Evolutionary conservation across 768 basidiomycete species (phyloP), one percentile per base, ranked within the genome.

Genomic region (Calocera cornea): DNA sequence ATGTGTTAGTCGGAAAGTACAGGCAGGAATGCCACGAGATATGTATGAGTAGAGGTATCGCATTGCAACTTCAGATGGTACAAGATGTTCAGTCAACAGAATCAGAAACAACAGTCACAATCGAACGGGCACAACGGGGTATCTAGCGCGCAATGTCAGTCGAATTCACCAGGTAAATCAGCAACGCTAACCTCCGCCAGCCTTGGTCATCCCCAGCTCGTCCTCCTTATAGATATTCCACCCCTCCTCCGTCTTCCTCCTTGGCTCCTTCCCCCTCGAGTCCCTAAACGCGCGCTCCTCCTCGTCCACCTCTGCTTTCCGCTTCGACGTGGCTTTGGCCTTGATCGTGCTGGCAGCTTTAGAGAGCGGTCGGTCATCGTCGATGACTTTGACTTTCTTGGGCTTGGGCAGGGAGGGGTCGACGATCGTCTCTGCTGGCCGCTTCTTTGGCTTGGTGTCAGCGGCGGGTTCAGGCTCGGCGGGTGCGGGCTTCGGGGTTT

Each of bases 91-190:
- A 41, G 40, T 10, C 44, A 17, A 47, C 36, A 19, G 16, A 17
- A 31, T 33, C 22, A 60, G 54, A 60, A 60, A 91, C 92, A 93
- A 72, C 92, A 93, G 40, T 89, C 81, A 75, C 92, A 93, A 75
- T 93, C 92, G 73, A 93, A 93, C 5, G 92, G 92, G 78, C 91
- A 93, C 41, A 89, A 75, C 1, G 88, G 83, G 0, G 91, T 92
- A 75, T 89, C 91, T 93, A 36, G 2, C 44, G 16, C 19, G 16
- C 10, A 16, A 17, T 40, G 33, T 27, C 41, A 69, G 24, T n/a
- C 66, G 34, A 29, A 60, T 36, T 40, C 11, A 29, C 54, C 68
- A 70, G 33, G 68, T 66, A 69, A 68, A 34, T 17, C 49, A 19
- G 34, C 31, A 41, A 36, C 44, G 63, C 84, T 77, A 76, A 90